Conservation (phyloP, 306 rosid species). For the Mucuna pruriens region DNA sequence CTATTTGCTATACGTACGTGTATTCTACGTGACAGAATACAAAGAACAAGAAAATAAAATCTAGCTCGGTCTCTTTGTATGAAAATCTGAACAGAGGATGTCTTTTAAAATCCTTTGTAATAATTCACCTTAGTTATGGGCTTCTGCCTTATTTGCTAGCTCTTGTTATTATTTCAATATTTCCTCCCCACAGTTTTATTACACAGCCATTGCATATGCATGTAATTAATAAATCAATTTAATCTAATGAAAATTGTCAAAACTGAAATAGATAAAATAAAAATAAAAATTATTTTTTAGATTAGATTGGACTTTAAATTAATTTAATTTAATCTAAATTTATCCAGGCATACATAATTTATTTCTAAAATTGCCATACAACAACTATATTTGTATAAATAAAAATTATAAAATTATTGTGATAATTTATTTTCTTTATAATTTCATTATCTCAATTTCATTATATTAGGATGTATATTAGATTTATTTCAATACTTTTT, state of each 20-base stretch:
- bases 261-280: not conserved
- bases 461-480: too few species aligned
- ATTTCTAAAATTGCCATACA: too few species aligned
- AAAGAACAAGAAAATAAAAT: not conserved
- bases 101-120: slow-evolving; percentile 37
- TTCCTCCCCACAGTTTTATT: not conserved
- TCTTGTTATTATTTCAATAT: not conserved
- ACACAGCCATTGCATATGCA: not conserved
- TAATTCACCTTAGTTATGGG: not conserved
- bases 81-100: slow-evolving; percentile 18
- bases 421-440: too few species aligned
- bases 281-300: too few species aligned
- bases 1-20: slow-evolving; percentile 12
- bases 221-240: too few species aligned
- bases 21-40: slow-evolving; percentile 4
- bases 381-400: too few species aligned
- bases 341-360: too few species aligned
- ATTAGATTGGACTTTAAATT: too few species aligned
- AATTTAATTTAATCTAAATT: too few species aligned
- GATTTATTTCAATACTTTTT: too few species aligned
- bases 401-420: too few species aligned
- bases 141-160: not conserved
- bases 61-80: not conserved
- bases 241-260: not conserved
- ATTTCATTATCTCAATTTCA: too few species aligned